Evolutionary conservation across 2,329 filamentous ascomycete species (phyloP), one percentile per base, ranked within the genome.

Genomic region (Aspergillus caelatus): DNA sequence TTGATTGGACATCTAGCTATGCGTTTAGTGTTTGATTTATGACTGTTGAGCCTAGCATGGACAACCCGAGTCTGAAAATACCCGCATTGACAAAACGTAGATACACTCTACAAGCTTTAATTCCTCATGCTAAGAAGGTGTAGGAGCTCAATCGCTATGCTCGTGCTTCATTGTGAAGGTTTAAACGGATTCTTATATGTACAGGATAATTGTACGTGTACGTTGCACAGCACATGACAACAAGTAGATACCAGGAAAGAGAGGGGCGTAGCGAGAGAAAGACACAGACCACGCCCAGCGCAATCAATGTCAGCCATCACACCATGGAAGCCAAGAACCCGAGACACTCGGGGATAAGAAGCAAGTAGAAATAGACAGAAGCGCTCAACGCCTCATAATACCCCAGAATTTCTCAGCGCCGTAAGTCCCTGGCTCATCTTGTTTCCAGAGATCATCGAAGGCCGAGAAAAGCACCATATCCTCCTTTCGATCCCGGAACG

Each of bases 391-490:
- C 16, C 14, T 12, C 28, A 34, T 19, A 9, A 91, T 86, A 36
- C 92, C 93, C 91, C 92, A 95, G 78, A 84, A 93, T 75, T 88
- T 85, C 80, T 96, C 93, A 2, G 91, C 87, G 63, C 87, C 85
- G 76, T 89, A 91, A 1, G 90, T 90, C 26, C 77, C 82, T 2
- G 81, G 75, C 59, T 80, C 84, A 68, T 91, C 85, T 46, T 80
- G 75, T 83, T 96, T 96, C 92, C 93, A 96, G 57, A 83, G 72
- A 65, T 93, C 90, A 77, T 96, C 90, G 80, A 89, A 94, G 4
- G 91, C 89, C 32, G 89, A 91, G 79, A 95, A 94, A 26, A 96
- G 80, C 67, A 94, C 85, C 50, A 94, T 72, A 53, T 67, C 67
- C 41, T 63, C 67, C 4, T 65, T 63, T 60, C 70, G 67, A 3